Base-by-base conservation (phyloP, 1,284 basidiomycete genomes). In the Taiwanofungus camphoratus region DNA sequence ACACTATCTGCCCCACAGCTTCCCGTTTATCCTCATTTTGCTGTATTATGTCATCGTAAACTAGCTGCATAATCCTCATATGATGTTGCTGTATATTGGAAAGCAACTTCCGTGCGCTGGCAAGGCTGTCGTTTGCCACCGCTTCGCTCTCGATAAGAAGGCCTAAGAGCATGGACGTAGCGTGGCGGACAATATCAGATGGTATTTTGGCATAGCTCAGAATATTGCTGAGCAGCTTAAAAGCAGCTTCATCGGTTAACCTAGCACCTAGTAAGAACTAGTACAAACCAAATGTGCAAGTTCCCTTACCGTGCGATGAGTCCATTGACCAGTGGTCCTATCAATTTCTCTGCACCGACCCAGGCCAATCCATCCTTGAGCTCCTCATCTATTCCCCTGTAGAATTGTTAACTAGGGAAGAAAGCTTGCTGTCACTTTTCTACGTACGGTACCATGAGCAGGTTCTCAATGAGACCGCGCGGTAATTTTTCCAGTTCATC, bases 271-370 rank as follows among this genome's bases (percentile, higher is more conserved):
- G 48, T 40, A n/a, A 36, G 27, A 13, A 9, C 44, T 22, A 5
- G 39, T 22, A 26, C 15, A 12, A 31, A 2, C 18, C 13, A 30
- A 11, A 38, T 21, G 4, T 12, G 51, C 64, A 11, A 39, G 20
- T 3, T 12, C 51, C 64, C n/a, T 20, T 56, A 82, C 82, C 67
- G 65, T 43, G 59, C 56, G 13, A 69, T 45, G 13, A 83, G 54
- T 5, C 61, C 60, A 16, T 64, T 57, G 7, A 82, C 49, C 22
- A 87, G 56, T 0, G 83, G 80, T 18, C 60, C 53, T n/a, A 82
- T 31, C 13, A 87, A 62, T 46, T 76, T 80, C 43, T 87, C 79
- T 4, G 69, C 67, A 12, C 81, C 82, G 26, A 66, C 55, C 65
- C 76, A 79, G 4, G 52, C 51, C 35, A 71, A 55, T 0, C 66